These are phyloP conservation scores for Ligustrum vulgare DNA, from an alignment of 257 asterid genomes.

Conservation along the genomic window DNA sequence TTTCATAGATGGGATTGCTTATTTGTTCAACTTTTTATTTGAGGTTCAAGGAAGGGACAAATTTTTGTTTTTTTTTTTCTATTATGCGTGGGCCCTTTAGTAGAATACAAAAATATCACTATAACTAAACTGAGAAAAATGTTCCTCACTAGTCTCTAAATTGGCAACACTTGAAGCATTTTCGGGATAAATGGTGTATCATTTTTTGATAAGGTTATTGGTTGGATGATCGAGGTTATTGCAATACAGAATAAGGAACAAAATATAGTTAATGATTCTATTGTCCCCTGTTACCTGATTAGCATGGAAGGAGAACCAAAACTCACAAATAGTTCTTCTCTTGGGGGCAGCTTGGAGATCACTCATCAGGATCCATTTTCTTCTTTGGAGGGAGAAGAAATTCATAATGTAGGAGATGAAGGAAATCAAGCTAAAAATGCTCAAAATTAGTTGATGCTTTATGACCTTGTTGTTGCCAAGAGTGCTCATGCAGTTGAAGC, in stretches of 20 bases:
- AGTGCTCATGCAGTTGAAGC: constrained; percentile 35
- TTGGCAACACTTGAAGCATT: constrained; percentile 19
- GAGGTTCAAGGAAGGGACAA: no score
- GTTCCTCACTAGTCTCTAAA: neutral
- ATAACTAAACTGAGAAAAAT: neutral
- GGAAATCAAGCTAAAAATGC: constrained; percentile 51
- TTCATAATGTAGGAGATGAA: constrained; percentile 33
- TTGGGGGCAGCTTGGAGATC: constrained; percentile 26
- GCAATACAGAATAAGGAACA: constrained; percentile 32
- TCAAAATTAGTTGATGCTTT: constrained; percentile 21
- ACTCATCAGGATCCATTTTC: constrained; percentile 28
- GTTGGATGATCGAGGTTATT: constrained; percentile 33
- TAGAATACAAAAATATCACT: neutral
- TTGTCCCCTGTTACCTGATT: constrained; percentile 28
- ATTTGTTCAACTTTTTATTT: no score
- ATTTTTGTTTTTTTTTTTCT: no score
- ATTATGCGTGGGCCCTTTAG: neutral
- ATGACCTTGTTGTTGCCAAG: constrained; percentile 19
- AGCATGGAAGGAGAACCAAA: constrained; percentile 30
- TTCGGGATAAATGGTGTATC: constrained; percentile 2
- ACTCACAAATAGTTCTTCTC: constrained; percentile 28
- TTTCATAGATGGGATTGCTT: neutral
- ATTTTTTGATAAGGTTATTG: constrained; percentile 15
- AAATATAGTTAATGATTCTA: constrained; percentile 25
- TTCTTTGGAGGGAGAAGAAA: constrained; percentile 36